Evolutionary conservation across 2,329 filamentous ascomycete genomes (phyloP).

Genomic region (Cryphonectria japonica): DNA sequence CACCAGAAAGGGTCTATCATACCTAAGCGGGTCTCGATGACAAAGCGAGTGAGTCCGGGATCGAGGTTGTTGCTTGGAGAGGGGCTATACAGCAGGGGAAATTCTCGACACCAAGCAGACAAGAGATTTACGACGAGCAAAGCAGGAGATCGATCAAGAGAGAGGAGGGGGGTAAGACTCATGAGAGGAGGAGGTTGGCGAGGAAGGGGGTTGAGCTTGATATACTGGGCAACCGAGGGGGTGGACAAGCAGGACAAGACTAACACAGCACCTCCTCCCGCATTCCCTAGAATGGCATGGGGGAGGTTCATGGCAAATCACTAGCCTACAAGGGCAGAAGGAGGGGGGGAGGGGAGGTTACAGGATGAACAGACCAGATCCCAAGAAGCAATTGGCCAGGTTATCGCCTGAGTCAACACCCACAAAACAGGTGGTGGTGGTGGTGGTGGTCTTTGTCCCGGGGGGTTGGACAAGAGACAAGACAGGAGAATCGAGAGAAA

Average conservation of each 20-base stretch:
- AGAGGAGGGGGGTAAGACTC: neutral
- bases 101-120: conserved; percentile 9
- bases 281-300: conserved; percentile 20
- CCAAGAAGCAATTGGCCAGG: conserved; percentile 17
- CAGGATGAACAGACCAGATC: conserved; percentile 17
- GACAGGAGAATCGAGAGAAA: neutral
- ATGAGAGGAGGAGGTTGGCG: conserved; percentile 8
- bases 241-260: conserved; percentile 10
- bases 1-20: conserved; percentile 10
- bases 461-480: neutral
- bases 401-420: conserved; percentile 15
- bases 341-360: neutral
- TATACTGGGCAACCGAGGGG: conserved; percentile 17
- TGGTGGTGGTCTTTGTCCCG: conserved; percentile 1
- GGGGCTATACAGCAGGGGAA: conserved; percentile 5
- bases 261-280: conserved; percentile 4
- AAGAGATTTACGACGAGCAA: neutral
- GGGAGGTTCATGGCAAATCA: conserved; percentile 12
- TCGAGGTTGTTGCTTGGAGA: neutral
- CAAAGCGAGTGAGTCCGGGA: conserved; percentile 27
- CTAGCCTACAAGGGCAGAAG: conserved; percentile 5
- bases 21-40: conserved; percentile 19
- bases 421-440: conserved; percentile 11
- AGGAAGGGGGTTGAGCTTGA: conserved; percentile 19
- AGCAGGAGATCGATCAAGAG: neutral